A percentile compares a stretch with the other conserved stretches of the same genome.
These are phyloP conservation scores for Fusarium sulawesiense DNA, from an alignment of 2,329 filamentous ascomycete species.

Conservation along the genomic window DNA sequence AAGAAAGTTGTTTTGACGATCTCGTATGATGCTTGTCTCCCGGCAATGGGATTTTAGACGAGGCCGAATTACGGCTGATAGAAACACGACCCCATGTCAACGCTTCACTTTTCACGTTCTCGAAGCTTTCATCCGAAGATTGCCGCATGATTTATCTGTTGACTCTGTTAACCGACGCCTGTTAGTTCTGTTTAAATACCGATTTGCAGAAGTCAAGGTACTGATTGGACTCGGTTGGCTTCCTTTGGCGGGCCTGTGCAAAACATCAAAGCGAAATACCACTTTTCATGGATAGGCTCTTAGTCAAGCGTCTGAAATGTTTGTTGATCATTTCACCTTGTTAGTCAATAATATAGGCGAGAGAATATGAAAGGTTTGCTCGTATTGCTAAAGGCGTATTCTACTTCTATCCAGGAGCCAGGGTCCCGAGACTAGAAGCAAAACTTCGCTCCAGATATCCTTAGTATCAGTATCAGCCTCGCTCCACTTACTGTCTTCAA, in stretches of 20 bases:
- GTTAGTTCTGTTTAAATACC: not conserved
- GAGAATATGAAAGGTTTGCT: not conserved
- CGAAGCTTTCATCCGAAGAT: not conserved
- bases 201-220: not conserved
- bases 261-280: not conserved
- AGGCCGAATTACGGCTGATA: not conserved
- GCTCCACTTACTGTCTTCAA: too few relatives aligned
- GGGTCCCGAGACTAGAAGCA: not conserved
- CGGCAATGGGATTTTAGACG: not conserved
- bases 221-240: not conserved
- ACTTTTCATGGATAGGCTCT: not conserved
- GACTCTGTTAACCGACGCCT: not conserved
- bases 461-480: too few relatives aligned
- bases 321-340: not conserved
- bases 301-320: not conserved
- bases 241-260: not conserved
- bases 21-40: not conserved
- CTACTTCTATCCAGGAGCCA: not conserved
- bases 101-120: not conserved
- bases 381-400: not conserved
- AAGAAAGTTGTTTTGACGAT: not conserved
- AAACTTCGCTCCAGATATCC: not conserved
- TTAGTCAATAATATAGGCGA: not conserved
- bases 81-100: not conserved
- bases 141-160: not conserved